phyloP scores from a whole-genome alignment of 2,329 filamentous ascomycete species.

The Microcyclospora pomicola region DNA sequence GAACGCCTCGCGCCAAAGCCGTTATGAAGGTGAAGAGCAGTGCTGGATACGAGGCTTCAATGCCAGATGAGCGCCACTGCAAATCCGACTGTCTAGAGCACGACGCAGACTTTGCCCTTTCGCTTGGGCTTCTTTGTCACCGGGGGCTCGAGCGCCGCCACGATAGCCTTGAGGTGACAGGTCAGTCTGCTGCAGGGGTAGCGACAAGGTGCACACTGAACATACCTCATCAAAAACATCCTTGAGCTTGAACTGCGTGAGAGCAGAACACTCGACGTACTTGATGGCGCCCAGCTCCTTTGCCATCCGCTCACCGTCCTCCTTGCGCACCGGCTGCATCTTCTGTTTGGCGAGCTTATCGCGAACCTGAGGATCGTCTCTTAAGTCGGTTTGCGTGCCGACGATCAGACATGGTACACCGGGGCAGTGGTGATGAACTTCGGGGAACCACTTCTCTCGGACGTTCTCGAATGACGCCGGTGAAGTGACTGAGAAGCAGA shows the following conservation, averaged over 20 bases:
- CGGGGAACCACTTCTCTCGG: constrained; percentile 96
- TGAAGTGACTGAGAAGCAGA: constrained; percentile 96
- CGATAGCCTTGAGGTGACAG: constrained; percentile 60
- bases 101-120: constrained; percentile 21
- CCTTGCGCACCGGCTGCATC: constrained; percentile 82
- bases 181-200: constrained; percentile 8
- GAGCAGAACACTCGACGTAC: constrained; percentile 95
- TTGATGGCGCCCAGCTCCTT: constrained; percentile 96
- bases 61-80: no score
- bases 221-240: constrained; percentile 97
- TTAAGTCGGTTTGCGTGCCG: constrained; percentile 90
- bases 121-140: constrained; percentile 54
- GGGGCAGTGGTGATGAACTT: constrained; percentile 96
- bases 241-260: constrained; percentile 97
- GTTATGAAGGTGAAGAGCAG: no score
- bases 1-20: no score
- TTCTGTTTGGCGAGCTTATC: constrained; percentile 93
- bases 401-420: constrained; percentile 96
- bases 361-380: constrained; percentile 72
- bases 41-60: no score
- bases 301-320: constrained; percentile 91
- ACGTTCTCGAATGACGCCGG: constrained; percentile 99
- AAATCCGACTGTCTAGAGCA: constrained; percentile 13
- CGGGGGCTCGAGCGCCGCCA: constrained; percentile 83
- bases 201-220: constrained; percentile 1